Evolutionary conservation across 371 early-diverging fungal species (phyloP).

Genomic region (Lichtheimia hyalospora): DNA sequence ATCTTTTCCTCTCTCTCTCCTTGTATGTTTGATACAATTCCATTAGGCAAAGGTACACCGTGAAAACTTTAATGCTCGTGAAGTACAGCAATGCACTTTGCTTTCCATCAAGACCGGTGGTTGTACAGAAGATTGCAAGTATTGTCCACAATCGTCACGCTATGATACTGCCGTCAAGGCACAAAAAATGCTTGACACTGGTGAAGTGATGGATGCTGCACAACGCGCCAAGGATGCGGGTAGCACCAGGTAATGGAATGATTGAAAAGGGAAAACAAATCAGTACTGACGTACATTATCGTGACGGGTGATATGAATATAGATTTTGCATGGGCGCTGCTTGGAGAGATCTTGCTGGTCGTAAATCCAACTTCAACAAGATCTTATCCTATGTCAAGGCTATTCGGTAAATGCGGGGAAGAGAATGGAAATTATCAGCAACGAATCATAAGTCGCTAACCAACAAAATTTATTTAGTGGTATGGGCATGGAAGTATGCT

Average conservation of each 20-base stretch:
- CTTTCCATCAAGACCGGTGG: slow-evolving; percentile 89
- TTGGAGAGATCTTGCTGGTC: slow-evolving; percentile 83
- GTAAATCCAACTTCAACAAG: slow-evolving; percentile 84
- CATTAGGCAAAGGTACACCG: slow-evolving; percentile 77
- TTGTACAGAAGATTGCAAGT: slow-evolving; percentile 85
- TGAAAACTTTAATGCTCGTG: slow-evolving; percentile 68
- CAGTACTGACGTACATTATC: background rate
- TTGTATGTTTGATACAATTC: background rate
- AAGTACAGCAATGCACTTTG: slow-evolving; percentile 83
- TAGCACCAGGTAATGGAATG: slow-evolving; percentile 54
- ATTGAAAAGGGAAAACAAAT: too few species aligned
- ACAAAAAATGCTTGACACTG: slow-evolving; percentile 71
- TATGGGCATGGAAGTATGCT: slow-evolving; percentile 93
- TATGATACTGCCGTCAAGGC: slow-evolving; percentile 77
- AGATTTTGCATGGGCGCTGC: slow-evolving; percentile 87
- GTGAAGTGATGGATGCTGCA: slow-evolving; percentile 75
- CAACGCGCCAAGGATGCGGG: slow-evolving; percentile 82
- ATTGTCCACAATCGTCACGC: slow-evolving; percentile 83
- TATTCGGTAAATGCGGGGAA: slow-evolving; percentile 59
- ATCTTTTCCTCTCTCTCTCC: too few species aligned
- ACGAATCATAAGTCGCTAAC: too few species aligned
- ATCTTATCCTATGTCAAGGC: slow-evolving; percentile 77
- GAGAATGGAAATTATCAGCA: too few species aligned
- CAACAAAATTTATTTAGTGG: slow-evolving; percentile 39
- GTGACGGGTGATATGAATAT: background rate